These are phyloP conservation scores for Paramarasmius palmivorus DNA, from an alignment of 1,284 basidiomycete species.

Conservation along the genomic window DNA sequence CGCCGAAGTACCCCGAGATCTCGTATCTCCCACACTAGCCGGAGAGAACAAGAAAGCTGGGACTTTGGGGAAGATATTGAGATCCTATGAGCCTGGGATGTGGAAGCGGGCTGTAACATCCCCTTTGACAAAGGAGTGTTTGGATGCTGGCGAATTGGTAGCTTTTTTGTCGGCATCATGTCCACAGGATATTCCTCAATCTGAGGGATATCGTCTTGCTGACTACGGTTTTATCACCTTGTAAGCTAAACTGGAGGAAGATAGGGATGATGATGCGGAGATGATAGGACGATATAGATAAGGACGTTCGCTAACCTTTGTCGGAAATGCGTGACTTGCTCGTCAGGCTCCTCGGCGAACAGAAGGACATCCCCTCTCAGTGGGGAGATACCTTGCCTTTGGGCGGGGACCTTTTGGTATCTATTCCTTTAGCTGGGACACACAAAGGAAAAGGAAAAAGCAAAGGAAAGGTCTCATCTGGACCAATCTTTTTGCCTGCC, in stretches of 20 bases:
- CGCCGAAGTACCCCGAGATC: constrained; percentile 61
- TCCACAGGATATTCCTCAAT: neutral
- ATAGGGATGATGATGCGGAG: constrained; percentile 43
- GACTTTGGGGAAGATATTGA: constrained; percentile 12
- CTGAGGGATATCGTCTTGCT: no score
- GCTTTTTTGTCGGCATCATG: neutral
- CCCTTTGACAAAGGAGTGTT: constrained; percentile 4
- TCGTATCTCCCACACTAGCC: neutral
- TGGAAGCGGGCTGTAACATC: constrained; percentile 7
- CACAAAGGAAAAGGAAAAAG: constrained; percentile 1
- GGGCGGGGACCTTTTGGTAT: constrained; percentile 68
- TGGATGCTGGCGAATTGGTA: neutral
- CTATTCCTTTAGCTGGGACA: constrained; percentile 34
- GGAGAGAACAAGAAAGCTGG: constrained; percentile 10
- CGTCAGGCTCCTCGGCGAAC: constrained; percentile 13
- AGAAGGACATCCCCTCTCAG: constrained; percentile 2
- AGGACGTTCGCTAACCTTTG: constrained; percentile 52
- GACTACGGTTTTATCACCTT: no score
- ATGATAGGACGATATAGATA: constrained; percentile 40
- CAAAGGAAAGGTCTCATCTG: neutral
- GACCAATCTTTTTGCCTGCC: constrained; percentile 49
- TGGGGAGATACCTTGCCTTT: constrained; percentile 26
- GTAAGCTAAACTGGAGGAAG: no score
- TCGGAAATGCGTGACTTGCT: constrained; percentile 41
- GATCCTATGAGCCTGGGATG: constrained; percentile 10